These are phyloP conservation scores for Verticillium klebahnii DNA, from an alignment of 2,329 filamentous ascomycete species.

Conservation along the genomic window DNA sequence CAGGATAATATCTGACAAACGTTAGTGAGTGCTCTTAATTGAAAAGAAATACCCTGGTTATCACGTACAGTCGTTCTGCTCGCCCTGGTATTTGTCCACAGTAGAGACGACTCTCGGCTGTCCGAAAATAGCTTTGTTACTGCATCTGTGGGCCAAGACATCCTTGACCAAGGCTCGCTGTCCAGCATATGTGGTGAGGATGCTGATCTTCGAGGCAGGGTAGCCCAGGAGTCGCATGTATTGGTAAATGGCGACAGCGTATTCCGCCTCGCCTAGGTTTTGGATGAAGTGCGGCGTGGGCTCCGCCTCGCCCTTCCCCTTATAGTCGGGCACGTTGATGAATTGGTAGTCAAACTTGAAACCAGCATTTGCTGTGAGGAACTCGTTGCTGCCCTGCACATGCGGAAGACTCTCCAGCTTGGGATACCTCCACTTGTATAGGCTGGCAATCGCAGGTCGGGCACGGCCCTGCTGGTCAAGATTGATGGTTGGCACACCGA, in stretches of 20 bases:
- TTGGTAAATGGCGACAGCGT: constrained; percentile 90
- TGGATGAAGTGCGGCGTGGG: constrained; percentile 94
- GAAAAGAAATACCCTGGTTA: neutral
- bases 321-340: constrained; percentile 91
- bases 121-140: constrained; percentile 78
- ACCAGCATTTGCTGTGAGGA: constrained; percentile 78
- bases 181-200: constrained; percentile 90
- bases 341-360: constrained; percentile 96
- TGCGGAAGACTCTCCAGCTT: constrained; percentile 73
- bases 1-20: constrained; percentile 74
- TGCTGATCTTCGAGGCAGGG: constrained; percentile 75
- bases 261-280: constrained; percentile 95
- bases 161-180: constrained; percentile 86
- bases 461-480: constrained; percentile 93
- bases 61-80: constrained; percentile 93
- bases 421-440: constrained; percentile 93
- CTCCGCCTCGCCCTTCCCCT: constrained; percentile 81
- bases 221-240: constrained; percentile 98
- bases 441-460: constrained; percentile 76
- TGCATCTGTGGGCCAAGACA: constrained; percentile 79
- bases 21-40: constrained; percentile 14
- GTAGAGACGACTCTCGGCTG: constrained; percentile 87
- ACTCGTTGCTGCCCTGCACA: constrained; percentile 66
- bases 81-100: constrained; percentile 97
- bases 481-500: constrained; percentile 86